Evolutionary conservation across 2,329 filamentous ascomycete species (phyloP).

Genomic region (Nothophaeocryptopus gaeumannii): DNA sequence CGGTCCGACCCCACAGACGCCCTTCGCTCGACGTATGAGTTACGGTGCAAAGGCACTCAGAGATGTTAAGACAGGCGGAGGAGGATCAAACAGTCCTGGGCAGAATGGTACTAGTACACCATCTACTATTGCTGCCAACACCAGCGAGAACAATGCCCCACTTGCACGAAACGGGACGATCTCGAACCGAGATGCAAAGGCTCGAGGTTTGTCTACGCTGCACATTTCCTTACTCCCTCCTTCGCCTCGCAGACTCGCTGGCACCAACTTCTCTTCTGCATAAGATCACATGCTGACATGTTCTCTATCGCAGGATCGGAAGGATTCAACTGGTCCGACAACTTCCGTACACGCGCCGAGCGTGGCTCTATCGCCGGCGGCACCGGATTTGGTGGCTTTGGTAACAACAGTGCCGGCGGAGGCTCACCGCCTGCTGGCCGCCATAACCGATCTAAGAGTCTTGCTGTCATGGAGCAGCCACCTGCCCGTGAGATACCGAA

Average conservation of each 20-base stretch:
- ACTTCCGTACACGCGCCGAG: conserved; percentile 87
- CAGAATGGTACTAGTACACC: conserved; percentile 35
- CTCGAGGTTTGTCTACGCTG: conserved; percentile 56
- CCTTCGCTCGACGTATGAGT: conserved; percentile 81
- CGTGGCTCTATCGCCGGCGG: conserved; percentile 62
- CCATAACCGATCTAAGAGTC: conserved; percentile 70
- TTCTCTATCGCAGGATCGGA: conserved; percentile 60
- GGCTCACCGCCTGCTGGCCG: conserved; percentile 11
- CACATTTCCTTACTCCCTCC: conserved; percentile 15
- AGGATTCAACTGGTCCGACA: conserved; percentile 96
- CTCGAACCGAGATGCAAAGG: conserved; percentile 53
- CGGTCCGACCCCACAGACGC: conserved; percentile 52
- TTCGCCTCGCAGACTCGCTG: conserved; percentile 23
- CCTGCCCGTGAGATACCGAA: conserved; percentile 49
- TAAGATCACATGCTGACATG: conserved; percentile 40
- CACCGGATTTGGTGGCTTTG: conserved; percentile 40
- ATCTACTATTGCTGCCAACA: conserved; percentile 24
- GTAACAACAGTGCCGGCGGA: conserved; percentile 27
- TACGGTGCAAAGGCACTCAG: conserved; percentile 79
- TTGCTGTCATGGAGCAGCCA: conserved; percentile 57
- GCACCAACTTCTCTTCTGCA: background rate
- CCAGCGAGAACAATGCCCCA: conserved; percentile 16
- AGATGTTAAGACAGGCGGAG: conserved; percentile 57
- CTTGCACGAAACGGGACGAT: conserved; percentile 39
- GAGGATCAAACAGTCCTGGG: conserved; percentile 29